Base-by-base conservation (phyloP, 495 filamentous ascomycete species). In the Penicillium silybi region DNA sequence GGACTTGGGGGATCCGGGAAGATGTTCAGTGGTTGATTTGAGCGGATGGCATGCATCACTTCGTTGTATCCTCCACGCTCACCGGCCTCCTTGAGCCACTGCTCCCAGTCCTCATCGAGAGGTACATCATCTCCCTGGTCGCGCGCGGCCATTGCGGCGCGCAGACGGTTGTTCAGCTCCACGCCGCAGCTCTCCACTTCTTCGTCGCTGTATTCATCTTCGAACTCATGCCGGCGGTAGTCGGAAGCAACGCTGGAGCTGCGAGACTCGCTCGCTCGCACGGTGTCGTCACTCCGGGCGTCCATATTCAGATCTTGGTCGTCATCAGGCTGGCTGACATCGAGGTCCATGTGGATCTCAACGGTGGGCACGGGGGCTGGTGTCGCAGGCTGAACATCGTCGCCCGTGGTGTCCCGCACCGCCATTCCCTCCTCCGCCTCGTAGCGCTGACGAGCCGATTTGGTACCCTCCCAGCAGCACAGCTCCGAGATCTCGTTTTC, bases 401-500 rank as follows among this genome's bases (percentile, higher is more conserved):
- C 80, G 48, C 83, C 83, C 1, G 90, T 90, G 3, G 91, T 95
- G 65, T 96, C 91, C 50, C 69, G 68, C 56, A 96, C 89, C 18
- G 61, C 75, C 41, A 86, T 75, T 3, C 84, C 82, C 58, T 89
- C 83, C 62, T 95, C 89, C 38, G 74, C 73, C 71, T 96, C 91
- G 64, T 87, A 95, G 13, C 85, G 81, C 63, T 92, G 84, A 52
- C 90, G 86, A 25, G 91, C 91, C 76, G 86, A 95, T 57, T 87
- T 86, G 45, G 91, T 95, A n/a, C 91, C 91, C 64, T 95, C 89
- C 91, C 91, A 96, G 60, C 87, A 87, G 54, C 91, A 95, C 52
- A 96, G 72, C 11, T 74, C 79, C 1, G 80, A 73, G 54, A 96
- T 95, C 61, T 96, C 91, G 44, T 74, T 69, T 34, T 80, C 71